Evolutionary conservation across 2,329 filamentous ascomycete genomes (phyloP).

Genomic region (Fusarium sp.): DNA sequence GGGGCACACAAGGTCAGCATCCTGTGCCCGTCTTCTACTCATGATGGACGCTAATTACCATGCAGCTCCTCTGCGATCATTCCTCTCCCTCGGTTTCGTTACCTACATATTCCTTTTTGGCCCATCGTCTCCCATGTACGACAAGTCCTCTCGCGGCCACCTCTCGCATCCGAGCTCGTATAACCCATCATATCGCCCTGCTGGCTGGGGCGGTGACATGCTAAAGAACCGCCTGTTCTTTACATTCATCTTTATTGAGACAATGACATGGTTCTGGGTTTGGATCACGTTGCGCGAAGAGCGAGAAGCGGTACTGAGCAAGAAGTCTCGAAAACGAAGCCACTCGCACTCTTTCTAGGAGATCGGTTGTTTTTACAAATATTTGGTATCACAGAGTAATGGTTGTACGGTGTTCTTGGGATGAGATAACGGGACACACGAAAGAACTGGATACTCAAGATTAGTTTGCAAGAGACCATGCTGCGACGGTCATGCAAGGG

Average conservation of each 20-base stretch:
- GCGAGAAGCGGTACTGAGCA: slow-evolving; percentile 52
- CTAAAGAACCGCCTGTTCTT: slow-evolving; percentile 88
- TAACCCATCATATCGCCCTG: slow-evolving; percentile 50
- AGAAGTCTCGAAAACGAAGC: slow-evolving; percentile 48
- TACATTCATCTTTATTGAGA: slow-evolving; percentile 84
- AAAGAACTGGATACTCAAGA: neutral
- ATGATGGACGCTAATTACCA: slow-evolving; percentile 32
- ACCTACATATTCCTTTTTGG: slow-evolving; percentile 73
- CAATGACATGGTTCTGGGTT: slow-evolving; percentile 87
- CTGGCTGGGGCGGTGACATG: slow-evolving; percentile 67
- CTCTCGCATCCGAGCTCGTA: slow-evolving; percentile 42
- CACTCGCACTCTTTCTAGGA: slow-evolving; percentile 31
- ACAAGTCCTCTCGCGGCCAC: slow-evolving; percentile 37
- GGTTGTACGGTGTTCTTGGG: neutral
- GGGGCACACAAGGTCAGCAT: slow-evolving; percentile 70
- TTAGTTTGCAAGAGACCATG: neutral
- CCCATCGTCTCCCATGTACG: slow-evolving; percentile 59
- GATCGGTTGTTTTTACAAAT: neutral
- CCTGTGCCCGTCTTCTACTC: slow-evolving; percentile 41
- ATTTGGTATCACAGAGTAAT: neutral
- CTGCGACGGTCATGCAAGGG: too few relatives aligned
- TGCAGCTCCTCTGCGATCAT: slow-evolving; percentile 71
- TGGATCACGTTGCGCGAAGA: slow-evolving; percentile 77
- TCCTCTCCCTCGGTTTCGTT: slow-evolving; percentile 68
- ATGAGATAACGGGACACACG: neutral